Evolutionary conservation across 2,329 filamentous ascomycete genomes (phyloP).

Genomic region (Drechslerella stenobrocha): DNA sequence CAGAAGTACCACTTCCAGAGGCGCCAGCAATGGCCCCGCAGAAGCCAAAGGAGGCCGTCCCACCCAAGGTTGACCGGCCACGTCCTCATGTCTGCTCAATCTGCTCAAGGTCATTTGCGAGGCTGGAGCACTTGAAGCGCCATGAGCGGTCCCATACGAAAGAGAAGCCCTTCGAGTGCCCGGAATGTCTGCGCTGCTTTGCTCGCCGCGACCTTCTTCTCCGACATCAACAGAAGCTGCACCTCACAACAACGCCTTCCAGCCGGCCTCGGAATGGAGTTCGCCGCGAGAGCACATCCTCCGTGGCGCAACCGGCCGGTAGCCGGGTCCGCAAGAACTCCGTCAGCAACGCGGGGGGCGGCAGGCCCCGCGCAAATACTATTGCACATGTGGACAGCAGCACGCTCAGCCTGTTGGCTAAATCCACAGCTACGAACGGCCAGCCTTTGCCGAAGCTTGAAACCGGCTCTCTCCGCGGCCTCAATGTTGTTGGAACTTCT

Average conservation of each 20-base stretch:
- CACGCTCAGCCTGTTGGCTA: constrained; percentile 66
- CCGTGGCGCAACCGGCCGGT: constrained; percentile 67
- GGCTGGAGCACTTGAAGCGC: constrained; percentile 92
- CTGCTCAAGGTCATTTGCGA: constrained; percentile 87
- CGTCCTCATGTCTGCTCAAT: constrained; percentile 91
- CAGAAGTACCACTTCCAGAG: constrained; percentile 33
- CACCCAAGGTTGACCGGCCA: constrained; percentile 95
- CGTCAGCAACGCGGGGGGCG: constrained; percentile 65
- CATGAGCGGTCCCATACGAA: constrained; percentile 98
- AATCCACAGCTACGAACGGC: constrained; percentile 15
- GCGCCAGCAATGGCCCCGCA: constrained; percentile 16
- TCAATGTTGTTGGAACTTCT: constrained; percentile 67
- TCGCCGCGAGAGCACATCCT: constrained; percentile 82
- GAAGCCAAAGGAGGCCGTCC: constrained; percentile 57
- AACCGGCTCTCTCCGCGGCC: constrained; percentile 63
- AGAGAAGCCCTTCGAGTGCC: constrained; percentile 97
- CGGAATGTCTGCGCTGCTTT: constrained; percentile 91
- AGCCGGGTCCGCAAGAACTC: constrained; percentile 90
- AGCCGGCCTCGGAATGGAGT: constrained; percentile 73
- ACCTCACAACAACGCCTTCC: constrained; percentile 86
- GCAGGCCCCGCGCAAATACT: constrained; percentile 85
- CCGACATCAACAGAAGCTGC: constrained; percentile 96
- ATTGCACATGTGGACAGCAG: constrained; percentile 87
- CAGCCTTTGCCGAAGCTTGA: constrained; percentile 74
- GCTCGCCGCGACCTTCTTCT: constrained; percentile 87